Evolutionary conservation across 352 stramenopile species (phyloP), one percentile per base, ranked within the genome.

Genomic region (Nothophytophthora sp.): DNA sequence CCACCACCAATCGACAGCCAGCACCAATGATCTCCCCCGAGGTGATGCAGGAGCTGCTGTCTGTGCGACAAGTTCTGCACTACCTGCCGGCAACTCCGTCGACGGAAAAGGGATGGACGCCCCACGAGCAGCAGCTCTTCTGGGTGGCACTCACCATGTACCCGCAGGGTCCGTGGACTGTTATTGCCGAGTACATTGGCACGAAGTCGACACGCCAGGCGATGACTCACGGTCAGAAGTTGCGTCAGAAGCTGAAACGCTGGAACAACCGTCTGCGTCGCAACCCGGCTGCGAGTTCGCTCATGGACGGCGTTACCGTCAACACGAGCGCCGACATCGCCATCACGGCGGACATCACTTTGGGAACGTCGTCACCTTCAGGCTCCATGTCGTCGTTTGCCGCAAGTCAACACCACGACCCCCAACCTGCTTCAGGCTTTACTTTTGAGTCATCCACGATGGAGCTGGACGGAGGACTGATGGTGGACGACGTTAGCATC

Each of bases 221-320:
- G 0, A 78, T 80, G 67, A 83, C 72, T 0, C 68, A 78, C 29
- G 72, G 58, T 2, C 72, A 83, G 52, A 83, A 83, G 30, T 42
- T 80, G 36, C 62, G 72, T 0, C 69, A 83, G 34, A 83, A 83
- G 35, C 63, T 80, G 29, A 70, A 63, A 18, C 68, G 68, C 38
- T 78, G 68, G 68, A 64, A 70, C 11, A 59, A 73, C 20, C 67
- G 63, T 30, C 29, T 76, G 11, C 58, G 67, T 2, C 55, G 50
- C 20, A 67, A 67, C 44, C 57, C 57, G 2, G 51, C 38, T 10
- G 40, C 45, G 12, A 67, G 51, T 12, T 50, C 52, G 51, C 28
- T 67, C 5, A 61, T 67, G 51, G 44, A 67, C 22, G 34, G 33
- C 4, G 33, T 58, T 12, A 48, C 27, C 24, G 32, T 63, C 27